These are phyloP conservation scores for Carex myosuroides DNA, from an alignment of 176 grass and related monocot species.

Conservation along the genomic window DNA sequence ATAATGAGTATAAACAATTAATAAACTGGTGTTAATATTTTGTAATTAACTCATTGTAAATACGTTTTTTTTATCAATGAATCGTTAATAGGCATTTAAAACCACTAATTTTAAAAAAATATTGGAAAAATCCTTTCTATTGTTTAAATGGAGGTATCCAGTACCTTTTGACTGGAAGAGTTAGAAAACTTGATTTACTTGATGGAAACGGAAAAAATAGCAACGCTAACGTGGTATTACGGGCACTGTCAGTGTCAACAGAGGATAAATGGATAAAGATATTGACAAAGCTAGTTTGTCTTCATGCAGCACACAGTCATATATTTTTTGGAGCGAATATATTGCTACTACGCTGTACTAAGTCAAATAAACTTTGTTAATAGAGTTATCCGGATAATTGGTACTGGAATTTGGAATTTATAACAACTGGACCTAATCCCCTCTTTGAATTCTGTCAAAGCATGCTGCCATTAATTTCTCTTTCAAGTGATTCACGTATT, in stretches of 20 bases:
- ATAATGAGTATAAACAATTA: too few relatives aligned
- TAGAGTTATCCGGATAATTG: not conserved
- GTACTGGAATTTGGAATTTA: not conserved
- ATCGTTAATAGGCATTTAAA: too few relatives aligned
- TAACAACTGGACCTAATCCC: not conserved
- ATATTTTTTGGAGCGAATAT: too few relatives aligned
- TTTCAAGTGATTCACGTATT: too few relatives aligned
- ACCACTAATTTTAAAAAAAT: too few relatives aligned
- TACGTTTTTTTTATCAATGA: too few relatives aligned
- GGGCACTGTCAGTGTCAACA: not conserved
- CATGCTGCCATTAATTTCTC: not conserved
- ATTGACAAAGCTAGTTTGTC: too few relatives aligned
- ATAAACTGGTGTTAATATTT: too few relatives aligned
- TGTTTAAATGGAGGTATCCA: not conserved
- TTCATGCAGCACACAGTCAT: too few relatives aligned
- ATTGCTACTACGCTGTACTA: too few relatives aligned
- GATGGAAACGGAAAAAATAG: not conserved
- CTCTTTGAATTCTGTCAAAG: not conserved
- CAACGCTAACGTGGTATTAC: not conserved
- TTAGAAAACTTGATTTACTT: not conserved
- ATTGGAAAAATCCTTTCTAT: not conserved
- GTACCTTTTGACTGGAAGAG: not conserved
- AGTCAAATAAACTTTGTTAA: too few relatives aligned
- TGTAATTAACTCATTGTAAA: too few relatives aligned
- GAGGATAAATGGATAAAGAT: not conserved